Percentiles rank a stretch among this genome's conserved stretches.
These are phyloP conservation scores for Picochlorum sp. DNA, from an alignment of 139 green algal species.

Conservation along the genomic window DNA sequence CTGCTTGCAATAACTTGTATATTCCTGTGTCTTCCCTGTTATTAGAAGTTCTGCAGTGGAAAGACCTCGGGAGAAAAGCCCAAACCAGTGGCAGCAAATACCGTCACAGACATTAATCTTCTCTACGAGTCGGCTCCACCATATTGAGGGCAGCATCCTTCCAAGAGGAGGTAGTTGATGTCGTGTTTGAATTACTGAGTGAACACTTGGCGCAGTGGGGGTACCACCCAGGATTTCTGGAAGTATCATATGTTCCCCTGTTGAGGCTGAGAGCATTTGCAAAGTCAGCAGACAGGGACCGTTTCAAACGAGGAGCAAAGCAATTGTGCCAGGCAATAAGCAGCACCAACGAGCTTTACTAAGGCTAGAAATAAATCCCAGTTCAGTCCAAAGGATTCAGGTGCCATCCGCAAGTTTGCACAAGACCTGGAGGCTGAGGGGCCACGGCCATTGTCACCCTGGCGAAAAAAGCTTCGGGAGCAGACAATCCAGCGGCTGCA, in stretches of 20 bases:
- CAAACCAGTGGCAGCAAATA: constrained; percentile 2
- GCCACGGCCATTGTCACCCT: constrained; percentile 48
- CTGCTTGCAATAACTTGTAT: constrained; percentile 48
- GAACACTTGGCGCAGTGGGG: constrained; percentile 74
- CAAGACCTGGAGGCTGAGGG: constrained; percentile 21
- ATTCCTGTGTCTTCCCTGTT: constrained; percentile 71
- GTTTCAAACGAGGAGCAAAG: constrained; percentile 43
- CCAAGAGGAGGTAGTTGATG: constrained; percentile 74
- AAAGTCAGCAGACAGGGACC: constrained; percentile 66
- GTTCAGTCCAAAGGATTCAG: constrained; percentile 68
- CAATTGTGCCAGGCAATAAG: constrained; percentile 53
- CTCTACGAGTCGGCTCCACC: constrained; percentile 48
- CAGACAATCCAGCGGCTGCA: constrained; percentile 30
- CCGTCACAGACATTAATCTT: constrained; percentile 39
- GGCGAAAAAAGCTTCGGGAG: constrained; percentile 26
- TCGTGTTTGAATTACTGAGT: constrained; percentile 68
- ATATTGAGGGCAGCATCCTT: constrained; percentile 39
- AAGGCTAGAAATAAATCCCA: constrained; percentile 48
- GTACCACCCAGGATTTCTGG: constrained; percentile 73
- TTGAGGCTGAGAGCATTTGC: constrained; percentile 65
- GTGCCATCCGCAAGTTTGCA: constrained; percentile 42
- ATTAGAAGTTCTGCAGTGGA: constrained; percentile 77
- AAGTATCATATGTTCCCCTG: constrained; percentile 66
- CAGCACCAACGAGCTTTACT: constrained; percentile 53
- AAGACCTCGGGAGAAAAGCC: constrained; percentile 39